These are phyloP conservation scores for Exophiala oligosperma DNA, from an alignment of 2,329 filamentous ascomycete genomes.

Conservation along the genomic window DNA sequence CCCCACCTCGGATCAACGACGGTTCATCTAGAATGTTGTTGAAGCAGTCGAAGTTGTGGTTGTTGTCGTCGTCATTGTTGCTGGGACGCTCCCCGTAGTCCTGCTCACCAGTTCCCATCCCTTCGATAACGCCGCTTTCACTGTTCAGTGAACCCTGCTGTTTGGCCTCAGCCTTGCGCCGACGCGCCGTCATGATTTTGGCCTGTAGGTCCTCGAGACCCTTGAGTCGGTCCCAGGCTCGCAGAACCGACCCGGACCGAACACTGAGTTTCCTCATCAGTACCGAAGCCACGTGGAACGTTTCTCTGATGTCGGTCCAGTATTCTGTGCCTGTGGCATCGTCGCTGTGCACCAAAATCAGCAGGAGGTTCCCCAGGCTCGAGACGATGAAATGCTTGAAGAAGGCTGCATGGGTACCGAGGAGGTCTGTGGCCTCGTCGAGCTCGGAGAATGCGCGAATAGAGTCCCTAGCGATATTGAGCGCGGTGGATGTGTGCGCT, in stretches of 20 bases:
- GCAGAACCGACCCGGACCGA: slow-evolving; percentile 2
- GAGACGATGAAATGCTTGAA: slow-evolving; percentile 14
- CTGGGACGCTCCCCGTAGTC: neutral
- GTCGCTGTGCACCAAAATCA: slow-evolving; percentile 2
- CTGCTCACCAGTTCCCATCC: too few relatives aligned
- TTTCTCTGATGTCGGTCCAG: slow-evolving; percentile 1
- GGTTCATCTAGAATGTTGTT: neutral
- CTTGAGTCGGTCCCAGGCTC: slow-evolving; percentile 5
- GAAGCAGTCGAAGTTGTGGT: neutral
- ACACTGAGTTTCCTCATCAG: slow-evolving; percentile 6
- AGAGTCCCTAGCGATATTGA: slow-evolving; percentile 4
- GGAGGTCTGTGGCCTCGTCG: neutral
- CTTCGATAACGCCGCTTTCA: too few relatives aligned
- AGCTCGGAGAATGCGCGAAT: neutral
- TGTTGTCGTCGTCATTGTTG: neutral
- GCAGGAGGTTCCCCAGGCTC: slow-evolving; percentile 4
- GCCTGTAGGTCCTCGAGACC: slow-evolving; percentile 8
- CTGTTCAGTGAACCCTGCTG: too few relatives aligned
- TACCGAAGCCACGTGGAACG: neutral
- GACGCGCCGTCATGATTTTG: slow-evolving; percentile 4
- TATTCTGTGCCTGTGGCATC: neutral
- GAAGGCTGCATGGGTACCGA: slow-evolving; percentile 5
- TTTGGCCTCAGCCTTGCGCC: neutral
- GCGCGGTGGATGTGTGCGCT: neutral
- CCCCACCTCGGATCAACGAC: neutral